Percentiles rank a stretch among this genome's conserved stretches.
phyloP scores from a whole-genome alignment of 345 rosid species.

The Anacardium occidentale region DNA sequence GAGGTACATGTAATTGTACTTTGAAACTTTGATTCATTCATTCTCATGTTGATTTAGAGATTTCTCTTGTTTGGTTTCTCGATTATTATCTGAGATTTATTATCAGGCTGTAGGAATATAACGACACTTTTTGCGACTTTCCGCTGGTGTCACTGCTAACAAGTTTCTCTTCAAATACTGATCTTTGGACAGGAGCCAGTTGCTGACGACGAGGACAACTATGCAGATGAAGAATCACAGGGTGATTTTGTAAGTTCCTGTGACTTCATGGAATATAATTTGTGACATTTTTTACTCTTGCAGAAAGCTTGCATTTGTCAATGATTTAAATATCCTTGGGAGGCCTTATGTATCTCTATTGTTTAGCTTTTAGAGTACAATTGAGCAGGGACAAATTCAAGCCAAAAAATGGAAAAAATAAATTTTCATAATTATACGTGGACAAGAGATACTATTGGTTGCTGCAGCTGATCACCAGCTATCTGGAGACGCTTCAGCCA shows the following conservation, averaged over 20 bases:
- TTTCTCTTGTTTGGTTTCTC: not conserved
- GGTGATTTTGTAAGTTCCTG: constrained; percentile 46
- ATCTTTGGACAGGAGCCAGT: constrained; percentile 60
- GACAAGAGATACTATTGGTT: constrained; percentile 67
- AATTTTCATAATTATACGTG: not conserved
- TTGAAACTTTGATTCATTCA: not conserved
- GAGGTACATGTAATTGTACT: not conserved
- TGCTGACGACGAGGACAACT: constrained; percentile 45
- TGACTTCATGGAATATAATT: not conserved
- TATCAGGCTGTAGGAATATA: not conserved
- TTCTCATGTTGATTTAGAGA: not conserved
- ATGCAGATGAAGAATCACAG: constrained; percentile 42
- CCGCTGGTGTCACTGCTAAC: constrained; percentile 8
- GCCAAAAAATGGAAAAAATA: not conserved
- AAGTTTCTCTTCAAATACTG: constrained; percentile 19
- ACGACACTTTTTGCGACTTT: constrained; percentile 8
- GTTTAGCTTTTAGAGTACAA: not conserved
- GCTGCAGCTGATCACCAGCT: constrained; percentile 84
- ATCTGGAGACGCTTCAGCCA: constrained; percentile 97
- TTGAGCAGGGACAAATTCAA: not conserved
- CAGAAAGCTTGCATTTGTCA: not conserved
- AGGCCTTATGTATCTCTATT: no score
- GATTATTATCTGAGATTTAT: constrained; percentile 11
- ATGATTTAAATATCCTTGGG: not conserved
- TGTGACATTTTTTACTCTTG: not conserved